Evolutionary conservation across 192 early-diverging fungal species (phyloP), one percentile per base, ranked within the genome.

Genomic region (Diversispora eburnea): DNA sequence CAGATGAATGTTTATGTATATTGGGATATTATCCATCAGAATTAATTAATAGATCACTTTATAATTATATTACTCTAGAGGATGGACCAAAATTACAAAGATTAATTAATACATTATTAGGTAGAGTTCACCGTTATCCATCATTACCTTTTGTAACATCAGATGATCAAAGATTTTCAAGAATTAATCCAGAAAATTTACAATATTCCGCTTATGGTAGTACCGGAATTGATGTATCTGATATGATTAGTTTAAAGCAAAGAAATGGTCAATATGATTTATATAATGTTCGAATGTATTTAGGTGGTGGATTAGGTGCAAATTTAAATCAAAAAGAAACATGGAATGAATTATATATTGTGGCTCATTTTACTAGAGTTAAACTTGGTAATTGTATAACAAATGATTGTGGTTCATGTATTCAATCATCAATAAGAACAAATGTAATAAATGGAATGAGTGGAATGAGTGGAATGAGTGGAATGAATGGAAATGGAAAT

Each of bases 241-340:
- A 88, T 19, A 79, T 82, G 9, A 43, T 88, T 25, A 77, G 79
- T 19, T 68, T 88, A 19, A 81, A 78, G 59, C 77, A 77, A 42
- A 77, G 80, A 15, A 78, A 74, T 52, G 84, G 84, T 8, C 77
- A 76, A 25, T 79, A 77, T 19, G 81, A 83, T 56, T 61, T 83
- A 10, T 89, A 82, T 65, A 77, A 79, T 43, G 71, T 87, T 3
- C 63, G 76, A 12, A 79, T 84, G 68, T 84, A 85, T 76, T 63
- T 89, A n/a, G 87, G 87, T 41, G 87, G 87, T 66, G 87, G 86
- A 15, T 64, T 89, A 15, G 86, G 86, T 49, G 85, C 83, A 2
- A 81, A 89, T 59, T 71, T 88, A 8, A 59, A 68, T 22, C 63
- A 78, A 10, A 78, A 79, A 9, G 75, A 76, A 13, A 86, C 77